A percentile compares a stretch with the other conserved stretches of the same genome.
Conservation (phyloP, 306 rosid genomes). For the Prunus dulcis region DNA sequence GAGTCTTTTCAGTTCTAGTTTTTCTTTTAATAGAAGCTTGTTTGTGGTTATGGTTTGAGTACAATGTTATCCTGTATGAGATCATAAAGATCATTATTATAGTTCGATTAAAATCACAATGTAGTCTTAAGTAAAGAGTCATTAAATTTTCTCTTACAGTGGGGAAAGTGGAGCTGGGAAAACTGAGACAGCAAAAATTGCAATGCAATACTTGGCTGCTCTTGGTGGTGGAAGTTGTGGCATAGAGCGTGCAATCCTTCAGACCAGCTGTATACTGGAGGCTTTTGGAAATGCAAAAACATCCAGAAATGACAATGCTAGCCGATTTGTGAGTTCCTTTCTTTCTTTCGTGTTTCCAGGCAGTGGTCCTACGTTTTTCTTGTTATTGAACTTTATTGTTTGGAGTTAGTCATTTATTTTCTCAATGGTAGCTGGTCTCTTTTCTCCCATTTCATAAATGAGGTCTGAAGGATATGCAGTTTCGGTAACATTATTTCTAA, state of each 20-base stretch:
- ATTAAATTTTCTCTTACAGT: slow-evolving; percentile 40
- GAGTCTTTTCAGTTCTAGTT: slow-evolving; percentile 16
- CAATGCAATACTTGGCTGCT: slow-evolving; percentile 81
- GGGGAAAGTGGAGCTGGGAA: slow-evolving; percentile 99
- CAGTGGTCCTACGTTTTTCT: slow-evolving; percentile 6
- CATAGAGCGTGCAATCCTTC: slow-evolving; percentile 62
- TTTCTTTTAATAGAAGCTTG: slow-evolving; percentile 17
- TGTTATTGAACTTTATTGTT: slow-evolving; percentile 10
- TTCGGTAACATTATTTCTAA: slow-evolving; percentile 25
- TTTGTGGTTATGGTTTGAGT: slow-evolving; percentile 4
- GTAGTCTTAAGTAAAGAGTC: background rate
- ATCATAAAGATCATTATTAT: background rate
- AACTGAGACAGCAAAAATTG: slow-evolving; percentile 87
- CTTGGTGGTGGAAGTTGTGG: slow-evolving; percentile 70
- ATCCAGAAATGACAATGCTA: slow-evolving; percentile 76
- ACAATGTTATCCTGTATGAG: background rate
- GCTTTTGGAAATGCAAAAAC: slow-evolving; percentile 97
- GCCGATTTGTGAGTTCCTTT: slow-evolving; percentile 86
- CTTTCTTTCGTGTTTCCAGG: slow-evolving; percentile 18
- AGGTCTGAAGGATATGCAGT: slow-evolving; percentile 16
- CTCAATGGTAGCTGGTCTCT: background rate
- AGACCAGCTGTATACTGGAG: slow-evolving; percentile 73
- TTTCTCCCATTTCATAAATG: slow-evolving; percentile 9
- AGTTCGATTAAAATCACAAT: background rate
- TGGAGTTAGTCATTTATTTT: background rate